Percentiles rank a stretch among this genome's conserved stretches.
Conservation (phyloP, 768 basidiomycete genomes). For the Lactarius quietus region DNA sequence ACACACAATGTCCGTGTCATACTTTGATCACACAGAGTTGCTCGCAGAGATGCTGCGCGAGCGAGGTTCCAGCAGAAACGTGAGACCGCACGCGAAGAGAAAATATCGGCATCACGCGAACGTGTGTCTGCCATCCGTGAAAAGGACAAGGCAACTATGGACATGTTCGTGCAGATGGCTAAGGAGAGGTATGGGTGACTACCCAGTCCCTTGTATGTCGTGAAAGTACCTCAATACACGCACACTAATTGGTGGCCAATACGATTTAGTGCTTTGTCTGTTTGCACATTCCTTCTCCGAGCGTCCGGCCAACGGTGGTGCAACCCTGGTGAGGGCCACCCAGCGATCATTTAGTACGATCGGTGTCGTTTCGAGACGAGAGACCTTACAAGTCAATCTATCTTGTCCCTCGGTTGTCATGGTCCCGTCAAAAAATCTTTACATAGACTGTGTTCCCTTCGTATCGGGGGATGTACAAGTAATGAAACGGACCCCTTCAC, state of each 20-base stretch:
- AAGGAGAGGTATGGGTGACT: constrained; percentile 74
- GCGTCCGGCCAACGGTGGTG: background rate
- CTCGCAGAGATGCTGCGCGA: constrained; percentile 69
- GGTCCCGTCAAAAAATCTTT: background rate
- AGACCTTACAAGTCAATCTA: background rate
- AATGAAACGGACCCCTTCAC: background rate
- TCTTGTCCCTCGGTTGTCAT: background rate
- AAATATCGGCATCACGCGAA: constrained; percentile 51
- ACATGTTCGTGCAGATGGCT: constrained; percentile 93
- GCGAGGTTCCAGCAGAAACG: constrained; percentile 56
- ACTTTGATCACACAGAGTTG: constrained; percentile 48
- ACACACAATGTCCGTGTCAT: background rate
- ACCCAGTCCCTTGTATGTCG: background rate
- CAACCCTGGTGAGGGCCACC: background rate
- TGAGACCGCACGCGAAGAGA: constrained; percentile 43
- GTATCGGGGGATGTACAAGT: too few relatives aligned
- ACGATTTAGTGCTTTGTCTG: background rate
- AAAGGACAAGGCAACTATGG: constrained; percentile 92
- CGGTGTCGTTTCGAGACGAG: background rate
- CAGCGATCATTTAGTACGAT: background rate
- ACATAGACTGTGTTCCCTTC: background rate
- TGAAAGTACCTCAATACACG: background rate
- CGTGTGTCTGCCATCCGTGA: constrained; percentile 59
- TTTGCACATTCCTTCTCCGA: background rate
- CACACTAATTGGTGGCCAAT: background rate